phyloP scores from a whole-genome alignment of 129 eudicot genomes.

The Flaveria robusta region DNA sequence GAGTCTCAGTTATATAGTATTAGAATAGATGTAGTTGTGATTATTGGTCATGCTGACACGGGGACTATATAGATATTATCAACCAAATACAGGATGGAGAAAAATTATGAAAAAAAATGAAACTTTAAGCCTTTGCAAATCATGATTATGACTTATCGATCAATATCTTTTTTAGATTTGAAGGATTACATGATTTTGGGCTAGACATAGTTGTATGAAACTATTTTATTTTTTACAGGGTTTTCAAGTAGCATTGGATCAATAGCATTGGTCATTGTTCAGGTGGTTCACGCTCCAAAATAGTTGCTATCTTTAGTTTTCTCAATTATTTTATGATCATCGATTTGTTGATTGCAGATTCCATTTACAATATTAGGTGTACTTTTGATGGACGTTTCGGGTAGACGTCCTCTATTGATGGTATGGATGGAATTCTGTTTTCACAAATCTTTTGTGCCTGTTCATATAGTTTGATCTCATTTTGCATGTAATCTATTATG shows the following conservation, averaged over 20 bases:
- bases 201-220: not conserved
- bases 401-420: constrained; percentile 75
- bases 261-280: constrained; percentile 74
- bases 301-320: not conserved
- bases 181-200: constrained; percentile 6
- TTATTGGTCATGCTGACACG: constrained; percentile 6
- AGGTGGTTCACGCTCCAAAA: constrained; percentile 41
- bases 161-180: not conserved
- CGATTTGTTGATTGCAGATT: constrained; percentile 49
- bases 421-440: constrained; percentile 37
- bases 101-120: constrained; percentile 7
- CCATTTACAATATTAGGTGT: constrained; percentile 72
- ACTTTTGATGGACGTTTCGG: constrained; percentile 77
- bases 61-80: not conserved
- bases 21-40: not conserved
- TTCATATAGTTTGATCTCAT: not conserved
- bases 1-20: not conserved
- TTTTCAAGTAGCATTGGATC: constrained; percentile 69
- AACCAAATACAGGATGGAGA: constrained; percentile 7
- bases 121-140: not conserved
- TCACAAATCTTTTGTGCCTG: constrained; percentile 1
- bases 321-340: not conserved
- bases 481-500: constrained; percentile 4
- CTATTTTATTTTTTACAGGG: constrained; percentile 45
- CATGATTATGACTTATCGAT: not conserved